Evolutionary conservation across 169 alveolate species (phyloP), one percentile per base, ranked within the genome.

Genomic region (Eimeria necatrix): DNA sequence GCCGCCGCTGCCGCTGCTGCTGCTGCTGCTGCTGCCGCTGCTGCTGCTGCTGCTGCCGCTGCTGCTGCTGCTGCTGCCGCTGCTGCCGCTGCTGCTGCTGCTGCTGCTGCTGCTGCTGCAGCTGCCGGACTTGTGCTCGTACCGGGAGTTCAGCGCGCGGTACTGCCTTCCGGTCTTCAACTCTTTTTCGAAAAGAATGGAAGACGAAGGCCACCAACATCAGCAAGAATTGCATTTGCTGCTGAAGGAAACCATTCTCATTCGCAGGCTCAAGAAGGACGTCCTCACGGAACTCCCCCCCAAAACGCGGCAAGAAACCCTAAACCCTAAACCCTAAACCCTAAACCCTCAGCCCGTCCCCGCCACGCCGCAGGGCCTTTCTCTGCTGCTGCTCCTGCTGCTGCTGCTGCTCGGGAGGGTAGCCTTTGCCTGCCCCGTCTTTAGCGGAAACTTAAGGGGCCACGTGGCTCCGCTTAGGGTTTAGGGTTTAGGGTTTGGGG

Each of bases 231-330:
- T 98, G 76, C 98, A 98, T 95, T 88, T 94, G 18, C 68, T 94
- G 0, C 92, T 86, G 46, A 76, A 74, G 52, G 22, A 87, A 3
- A 86, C 91, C 12, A 46, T 98, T 49, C 98, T 99, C 99, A 98
- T 99, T 10, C 96, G 99, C 88, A 96, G 99, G 60, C 98, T 99
- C 70, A 99, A 99, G 98, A 97, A 98, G 81, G 98, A 99, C 91
- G 99, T 99, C 70, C 97, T 98, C 76, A 95, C 96, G 68, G 99
- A 99, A 94, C 97, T 99, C 22, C 99, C 99, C 16, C 98, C 98
- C n/a, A 99, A 99, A 94, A 96, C n/a, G n/a, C n/a, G n/a, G n/a
- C n/a, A n/a, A 96, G 56, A 96, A 4, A n/a, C 6, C 6, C 41
- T 5, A 5, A n/a, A 71, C 99, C 86, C 97, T 99, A 84, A 73